Conservation (phyloP, 1,284 basidiomycete genomes). For the Ustilago tritici region DNA sequence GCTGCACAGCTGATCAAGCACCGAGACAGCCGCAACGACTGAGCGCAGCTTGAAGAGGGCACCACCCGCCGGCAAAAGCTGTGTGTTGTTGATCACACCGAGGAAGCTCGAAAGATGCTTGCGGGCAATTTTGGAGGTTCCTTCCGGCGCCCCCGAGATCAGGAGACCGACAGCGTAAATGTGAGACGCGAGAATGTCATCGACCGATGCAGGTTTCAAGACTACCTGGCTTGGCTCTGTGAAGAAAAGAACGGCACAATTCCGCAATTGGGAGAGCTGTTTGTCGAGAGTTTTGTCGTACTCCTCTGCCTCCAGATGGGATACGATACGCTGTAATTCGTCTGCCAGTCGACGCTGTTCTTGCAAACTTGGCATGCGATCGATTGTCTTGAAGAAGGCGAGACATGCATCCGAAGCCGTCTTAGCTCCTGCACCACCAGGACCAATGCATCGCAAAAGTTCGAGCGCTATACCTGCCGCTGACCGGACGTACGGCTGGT, state of each 20-base stretch:
- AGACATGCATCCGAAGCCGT: slow-evolving; percentile 8
- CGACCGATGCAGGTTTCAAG: slow-evolving; percentile 4
- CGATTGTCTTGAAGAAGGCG: slow-evolving; percentile 17
- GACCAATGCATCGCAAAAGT: slow-evolving; percentile 24
- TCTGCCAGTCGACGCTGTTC: slow-evolving; percentile 18
- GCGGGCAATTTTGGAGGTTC: slow-evolving; percentile 42
- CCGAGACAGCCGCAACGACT: slow-evolving; percentile 13
- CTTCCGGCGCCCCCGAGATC: slow-evolving; percentile 42
- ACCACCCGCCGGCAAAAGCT: background rate
- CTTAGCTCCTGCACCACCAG: background rate
- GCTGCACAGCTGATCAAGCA: slow-evolving; percentile 38
- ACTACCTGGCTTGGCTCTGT: background rate
- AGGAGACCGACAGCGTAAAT: slow-evolving; percentile 33
- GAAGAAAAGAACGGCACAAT: background rate
- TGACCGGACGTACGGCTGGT: slow-evolving; percentile 6
- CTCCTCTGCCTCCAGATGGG: slow-evolving; percentile 13
- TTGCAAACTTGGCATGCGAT: slow-evolving; percentile 20
- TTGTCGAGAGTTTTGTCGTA: slow-evolving; percentile 20
- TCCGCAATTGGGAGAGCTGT: slow-evolving; percentile 10
- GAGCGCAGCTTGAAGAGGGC: slow-evolving; percentile 5
- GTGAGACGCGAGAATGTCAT: slow-evolving; percentile 19
- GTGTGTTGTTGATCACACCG: slow-evolving; percentile 10
- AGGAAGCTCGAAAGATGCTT: slow-evolving; percentile 41
- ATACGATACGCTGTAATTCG: slow-evolving; percentile 28
- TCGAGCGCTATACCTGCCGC: slow-evolving; percentile 28